Base-by-base conservation (phyloP, 2,329 filamentous ascomycete genomes). In the Botrytis galanthina region DNA sequence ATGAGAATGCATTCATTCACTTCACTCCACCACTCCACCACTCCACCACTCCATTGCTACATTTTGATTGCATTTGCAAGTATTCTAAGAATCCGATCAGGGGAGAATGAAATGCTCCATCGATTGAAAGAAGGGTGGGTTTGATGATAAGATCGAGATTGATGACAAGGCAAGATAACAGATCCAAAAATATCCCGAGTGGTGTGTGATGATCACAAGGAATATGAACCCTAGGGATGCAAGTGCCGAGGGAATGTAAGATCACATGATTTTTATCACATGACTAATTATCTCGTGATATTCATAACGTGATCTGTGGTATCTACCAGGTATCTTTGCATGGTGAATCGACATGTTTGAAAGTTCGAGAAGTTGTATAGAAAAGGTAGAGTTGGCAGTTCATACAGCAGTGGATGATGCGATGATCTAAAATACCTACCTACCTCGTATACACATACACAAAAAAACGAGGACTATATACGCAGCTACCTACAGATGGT, bases 101-200 rank as follows among this genome's bases (percentile, higher is more conserved):
- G 22, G 20, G 22, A 48, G 46, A 26, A 26, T 46, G 9, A 7
- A 16, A n/a, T 35, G 26, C 39, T 32, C 62, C 44, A 35, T 35
- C 42, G 42, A 66, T 66, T n/a, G 32, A 10, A 35, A 35, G 22
- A 64, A 46, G 3, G 20, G 29, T 29, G 61, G 46, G 29, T 46
- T 66, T 37, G 44, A 66, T 35, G 44, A 48, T 37, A 48, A 66
- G 63, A 46, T 64, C 42, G 44, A 32, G 20, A 18, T 48, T 37
- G 63, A 66, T 66, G 44, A 35, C 42, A 35, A 26, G 42, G 62
- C 62, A 64, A 46, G 62, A 64, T 64, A 32, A 32, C 42, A 64
- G 42, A 46, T 46, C 62, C 42, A 46, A 46, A 46, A 46, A 46
- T 35, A 35, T 16, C 42, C 39, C 39, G 18, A 2, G 18, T 32